Evolutionary conservation across 2,329 filamentous ascomycete genomes (phyloP).

Genomic region (Hysterium pulicare): DNA sequence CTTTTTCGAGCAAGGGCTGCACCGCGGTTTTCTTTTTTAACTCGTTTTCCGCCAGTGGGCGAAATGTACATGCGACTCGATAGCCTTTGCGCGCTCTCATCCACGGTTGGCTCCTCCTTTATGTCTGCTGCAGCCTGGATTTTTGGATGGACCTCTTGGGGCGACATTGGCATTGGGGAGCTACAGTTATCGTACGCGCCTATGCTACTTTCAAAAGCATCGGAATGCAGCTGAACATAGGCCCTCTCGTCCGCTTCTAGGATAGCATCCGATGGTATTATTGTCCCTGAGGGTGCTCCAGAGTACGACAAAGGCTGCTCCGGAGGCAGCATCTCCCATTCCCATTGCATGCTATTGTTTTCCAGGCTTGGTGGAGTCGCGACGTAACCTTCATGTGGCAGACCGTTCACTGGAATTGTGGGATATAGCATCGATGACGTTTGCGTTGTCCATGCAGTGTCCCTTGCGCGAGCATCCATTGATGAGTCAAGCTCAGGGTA

Average conservation of each 20-base stretch:
- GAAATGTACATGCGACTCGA: slow-evolving; percentile 20
- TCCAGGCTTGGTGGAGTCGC: slow-evolving; percentile 3
- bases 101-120: slow-evolving; percentile 20
- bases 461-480: background rate
- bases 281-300: slow-evolving; percentile 12
- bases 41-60: slow-evolving; percentile 22
- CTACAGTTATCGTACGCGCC: slow-evolving; percentile 8
- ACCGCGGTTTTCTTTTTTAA: slow-evolving; percentile 17
- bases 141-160: slow-evolving; percentile 16
- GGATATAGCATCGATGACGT: background rate
- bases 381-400: slow-evolving; percentile 8
- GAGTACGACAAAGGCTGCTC: slow-evolving; percentile 1
- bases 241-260: slow-evolving; percentile 12
- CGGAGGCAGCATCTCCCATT: slow-evolving; percentile 2
- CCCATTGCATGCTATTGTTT: slow-evolving; percentile 8
- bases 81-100: slow-evolving; percentile 7
- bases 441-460: slow-evolving; percentile 7
- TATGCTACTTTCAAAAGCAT: slow-evolving; percentile 9
- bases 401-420: slow-evolving; percentile 5
- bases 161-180: slow-evolving; percentile 13
- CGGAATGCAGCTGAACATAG: slow-evolving; percentile 6
- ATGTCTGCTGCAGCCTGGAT: slow-evolving; percentile 20
- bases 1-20: slow-evolving; percentile 8
- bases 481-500: background rate
- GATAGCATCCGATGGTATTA: slow-evolving; percentile 17